Conservation (phyloP, 768 basidiomycete species). For the Lactifluus echinatus region DNA sequence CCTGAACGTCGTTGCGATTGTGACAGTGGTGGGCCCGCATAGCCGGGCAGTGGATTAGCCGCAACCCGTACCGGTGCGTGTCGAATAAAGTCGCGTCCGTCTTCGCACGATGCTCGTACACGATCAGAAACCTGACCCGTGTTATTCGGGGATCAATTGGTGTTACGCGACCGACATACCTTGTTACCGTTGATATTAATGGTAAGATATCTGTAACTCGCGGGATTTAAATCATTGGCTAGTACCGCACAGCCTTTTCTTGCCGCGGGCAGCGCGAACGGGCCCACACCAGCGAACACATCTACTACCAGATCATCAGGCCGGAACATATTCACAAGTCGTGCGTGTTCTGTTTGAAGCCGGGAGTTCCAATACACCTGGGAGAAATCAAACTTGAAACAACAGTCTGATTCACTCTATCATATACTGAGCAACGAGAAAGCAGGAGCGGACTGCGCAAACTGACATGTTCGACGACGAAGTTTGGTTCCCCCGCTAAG, state of each 20-base stretch:
- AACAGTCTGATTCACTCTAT: constrained; percentile 78
- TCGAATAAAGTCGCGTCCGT: constrained; percentile 82
- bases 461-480: constrained; percentile 78
- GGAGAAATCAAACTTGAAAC: constrained; percentile 89
- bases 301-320: constrained; percentile 80
- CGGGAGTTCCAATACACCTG: constrained; percentile 98
- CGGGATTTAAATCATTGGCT: constrained; percentile 92
- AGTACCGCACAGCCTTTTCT: constrained; percentile 85
- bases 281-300: constrained; percentile 95
- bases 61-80: constrained; percentile 43
- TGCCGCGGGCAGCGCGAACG: constrained; percentile 89
- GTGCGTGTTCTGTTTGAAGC: constrained; percentile 82
- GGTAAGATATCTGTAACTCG: constrained; percentile 66
- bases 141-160: constrained; percentile 1
- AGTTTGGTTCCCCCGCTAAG: constrained; percentile 83
- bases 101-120: constrained; percentile 68
- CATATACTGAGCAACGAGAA: neutral
- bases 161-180: constrained; percentile 35
- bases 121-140: constrained; percentile 52
- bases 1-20: constrained; percentile 37
- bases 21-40: constrained; percentile 29
- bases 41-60: constrained; percentile 59
- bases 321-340: constrained; percentile 66
- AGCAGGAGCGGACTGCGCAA: neutral
- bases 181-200: constrained; percentile 71